Base-by-base conservation (phyloP, 345 rosid genomes). In the Eucalyptus cladocalyx region DNA sequence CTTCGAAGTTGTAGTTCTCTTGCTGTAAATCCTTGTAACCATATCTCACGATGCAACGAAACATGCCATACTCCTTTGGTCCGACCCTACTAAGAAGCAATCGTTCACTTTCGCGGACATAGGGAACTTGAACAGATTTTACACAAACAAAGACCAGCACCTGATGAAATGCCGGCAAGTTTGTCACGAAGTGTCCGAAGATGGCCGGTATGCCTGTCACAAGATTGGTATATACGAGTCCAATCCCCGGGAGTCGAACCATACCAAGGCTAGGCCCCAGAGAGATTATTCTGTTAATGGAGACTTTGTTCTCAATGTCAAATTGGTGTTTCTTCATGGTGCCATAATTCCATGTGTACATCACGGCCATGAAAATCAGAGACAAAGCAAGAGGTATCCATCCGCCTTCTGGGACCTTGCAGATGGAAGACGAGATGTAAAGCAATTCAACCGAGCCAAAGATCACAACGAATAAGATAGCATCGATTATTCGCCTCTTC, bases 311-410 rank as follows among this genome's bases (percentile, higher is more conserved):
- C 91, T 95, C 97, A 42, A 94, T 90, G 50, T 96, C 97, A 69
- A 95, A 96, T 60, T 96, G 93, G 62, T 95, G 96, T 89, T 97
- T 97, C 95, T 93, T 96, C 76, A 92, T 94, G 37, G 94, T 93
- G 88, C 99, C 97, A 53, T 97, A 96, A 93, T 96, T 96, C 99
- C 99, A 97, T 45, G 93, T 93, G 87, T 92, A 95, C 99, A 96
- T 96, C 16, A 92, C 48, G 3, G 91, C 94, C 95, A 95, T 90
- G 88, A 94, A 94, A 42, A 93, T 91, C 4, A 93, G 87, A 49
- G 98, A 95, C 49, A 96, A 93, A 48, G 92, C 92, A 42, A 97
- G 92, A 23, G 99, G 96, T 45, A 96, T 92, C 99, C 99, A 97
- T 49, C 97, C 99, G 3, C 98, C 97, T 90, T 94, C 95, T 0